A percentile compares a stretch with the other conserved stretches of the same genome.
Conservation (phyloP, 768 basidiomycete species). For the Leccinum arenicola region DNA sequence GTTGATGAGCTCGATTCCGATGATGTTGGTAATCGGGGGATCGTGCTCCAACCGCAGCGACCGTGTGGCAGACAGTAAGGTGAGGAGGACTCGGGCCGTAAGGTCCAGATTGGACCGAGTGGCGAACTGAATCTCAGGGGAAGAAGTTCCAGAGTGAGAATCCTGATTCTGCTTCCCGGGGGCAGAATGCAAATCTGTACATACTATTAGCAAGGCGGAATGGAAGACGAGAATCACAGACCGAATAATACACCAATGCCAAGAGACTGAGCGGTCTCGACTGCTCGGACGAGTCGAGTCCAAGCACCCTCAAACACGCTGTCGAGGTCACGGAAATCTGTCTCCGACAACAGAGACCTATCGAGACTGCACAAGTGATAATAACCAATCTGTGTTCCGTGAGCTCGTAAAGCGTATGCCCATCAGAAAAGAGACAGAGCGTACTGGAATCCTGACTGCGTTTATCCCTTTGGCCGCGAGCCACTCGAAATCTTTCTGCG, state of each 20-base stretch:
- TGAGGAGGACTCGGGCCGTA: slow-evolving; percentile 47
- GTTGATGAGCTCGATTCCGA: slow-evolving; percentile 59
- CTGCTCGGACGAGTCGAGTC: slow-evolving; percentile 56
- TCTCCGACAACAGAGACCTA: slow-evolving; percentile 54
- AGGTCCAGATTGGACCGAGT: slow-evolving; percentile 41
- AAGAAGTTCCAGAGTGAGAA: slow-evolving; percentile 62
- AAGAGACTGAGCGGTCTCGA: slow-evolving; percentile 51
- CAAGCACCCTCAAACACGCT: slow-evolving; percentile 64
- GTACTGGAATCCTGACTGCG: slow-evolving; percentile 58
- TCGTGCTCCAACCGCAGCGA: slow-evolving; percentile 50
- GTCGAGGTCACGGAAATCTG: slow-evolving; percentile 57
- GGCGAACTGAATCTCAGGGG: slow-evolving; percentile 48
- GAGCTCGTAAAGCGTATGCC: not conserved
- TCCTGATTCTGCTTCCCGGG: slow-evolving; percentile 75
- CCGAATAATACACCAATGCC: slow-evolving; percentile 76
- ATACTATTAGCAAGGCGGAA: slow-evolving; percentile 17
- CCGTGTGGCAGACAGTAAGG: slow-evolving; percentile 33
- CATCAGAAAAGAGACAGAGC: slow-evolving; percentile 42
- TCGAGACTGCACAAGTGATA: slow-evolving; percentile 67
- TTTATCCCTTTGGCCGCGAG: slow-evolving; percentile 53
- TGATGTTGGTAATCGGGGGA: slow-evolving; percentile 42
- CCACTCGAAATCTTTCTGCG: slow-evolving; percentile 52
- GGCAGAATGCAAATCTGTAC: slow-evolving; percentile 67
- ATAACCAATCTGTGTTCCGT: slow-evolving; percentile 56
- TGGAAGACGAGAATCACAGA: slow-evolving; percentile 26